These are phyloP conservation scores for Dendrobium catenatum DNA, from an alignment of 106 monocot species.

Conservation along the genomic window DNA sequence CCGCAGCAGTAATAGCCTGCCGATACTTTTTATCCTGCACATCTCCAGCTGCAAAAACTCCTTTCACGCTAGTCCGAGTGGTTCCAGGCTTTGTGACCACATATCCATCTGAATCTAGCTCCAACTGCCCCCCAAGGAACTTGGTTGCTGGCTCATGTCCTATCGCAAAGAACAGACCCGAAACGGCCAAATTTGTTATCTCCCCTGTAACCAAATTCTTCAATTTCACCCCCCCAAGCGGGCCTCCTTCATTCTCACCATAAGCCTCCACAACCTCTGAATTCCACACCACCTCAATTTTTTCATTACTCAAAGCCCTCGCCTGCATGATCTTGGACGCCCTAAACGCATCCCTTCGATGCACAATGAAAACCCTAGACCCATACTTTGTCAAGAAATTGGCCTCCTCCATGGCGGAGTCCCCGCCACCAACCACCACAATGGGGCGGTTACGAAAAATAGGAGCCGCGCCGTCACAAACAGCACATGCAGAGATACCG, in stretches of 20 bases:
- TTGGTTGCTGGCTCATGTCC: slow-evolving; percentile 95
- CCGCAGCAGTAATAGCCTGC: slow-evolving; percentile 91
- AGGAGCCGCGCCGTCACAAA: slow-evolving; percentile 93
- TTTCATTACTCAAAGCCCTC: slow-evolving; percentile 63
- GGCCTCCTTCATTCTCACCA: slow-evolving; percentile 38
- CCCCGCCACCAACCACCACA: slow-evolving; percentile 80
- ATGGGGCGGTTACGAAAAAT: slow-evolving; percentile 78
- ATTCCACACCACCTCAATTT: slow-evolving; percentile 81
- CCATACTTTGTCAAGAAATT: slow-evolving; percentile 95
- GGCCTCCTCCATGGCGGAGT: slow-evolving; percentile 95
- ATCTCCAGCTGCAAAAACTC: slow-evolving; percentile 95
- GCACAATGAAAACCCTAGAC: slow-evolving; percentile 74
- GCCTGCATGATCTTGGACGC: slow-evolving; percentile 97
- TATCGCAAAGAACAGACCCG: slow-evolving; percentile 91
- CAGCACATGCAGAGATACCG: slow-evolving; percentile 92
- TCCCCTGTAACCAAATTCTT: slow-evolving; percentile 57
- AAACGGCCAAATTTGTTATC: slow-evolving; percentile 47
- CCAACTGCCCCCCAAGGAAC: slow-evolving; percentile 79
- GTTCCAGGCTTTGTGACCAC: slow-evolving; percentile 76
- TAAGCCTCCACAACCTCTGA: slow-evolving; percentile 79
- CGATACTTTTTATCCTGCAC: slow-evolving; percentile 97
- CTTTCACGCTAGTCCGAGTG: slow-evolving; percentile 73
- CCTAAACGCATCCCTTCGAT: slow-evolving; percentile 72
- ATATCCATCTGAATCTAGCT: slow-evolving; percentile 84
- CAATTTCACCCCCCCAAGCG: slow-evolving; percentile 68